Percentiles rank a stretch among this genome's conserved stretches.
Conservation (phyloP, 2,329 filamentous ascomycete species). For the Monosporascus ibericus region DNA sequence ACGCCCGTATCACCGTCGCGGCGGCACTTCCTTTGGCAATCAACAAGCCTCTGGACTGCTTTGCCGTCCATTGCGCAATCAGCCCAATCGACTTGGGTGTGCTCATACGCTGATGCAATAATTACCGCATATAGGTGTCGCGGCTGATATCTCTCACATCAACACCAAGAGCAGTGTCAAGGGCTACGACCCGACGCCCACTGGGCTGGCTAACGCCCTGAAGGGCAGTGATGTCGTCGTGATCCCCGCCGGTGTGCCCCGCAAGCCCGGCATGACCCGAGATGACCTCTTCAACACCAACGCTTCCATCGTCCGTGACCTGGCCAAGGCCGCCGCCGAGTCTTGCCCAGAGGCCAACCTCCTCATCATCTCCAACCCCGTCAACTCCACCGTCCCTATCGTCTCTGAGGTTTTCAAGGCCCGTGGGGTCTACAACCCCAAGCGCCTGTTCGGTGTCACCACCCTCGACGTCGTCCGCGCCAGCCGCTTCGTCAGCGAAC, state of each 20-base stretch:
- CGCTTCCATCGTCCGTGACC: slow-evolving; percentile 96
- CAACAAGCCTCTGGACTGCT: slow-evolving; percentile 13
- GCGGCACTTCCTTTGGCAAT: not conserved
- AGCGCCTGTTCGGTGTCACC: slow-evolving; percentile 98
- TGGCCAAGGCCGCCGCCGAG: slow-evolving; percentile 90
- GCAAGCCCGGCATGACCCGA: slow-evolving; percentile 99
- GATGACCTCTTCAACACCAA: slow-evolving; percentile 99
- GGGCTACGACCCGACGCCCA: slow-evolving; percentile 74
- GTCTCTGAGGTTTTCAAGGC: slow-evolving; percentile 95
- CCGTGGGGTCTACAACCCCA: slow-evolving; percentile 95
- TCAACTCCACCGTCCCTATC: slow-evolving; percentile 99
- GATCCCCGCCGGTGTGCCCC: slow-evolving; percentile 96
- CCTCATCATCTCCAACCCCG: slow-evolving; percentile 97
- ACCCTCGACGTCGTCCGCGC: slow-evolving; percentile 98
- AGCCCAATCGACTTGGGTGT: slow-evolving; percentile 4
- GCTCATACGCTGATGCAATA: slow-evolving; percentile 1
- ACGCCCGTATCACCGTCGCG: not conserved
- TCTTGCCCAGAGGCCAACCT: slow-evolving; percentile 88
- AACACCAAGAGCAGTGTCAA: slow-evolving; percentile 96
- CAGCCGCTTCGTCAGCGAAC: slow-evolving; percentile 92
- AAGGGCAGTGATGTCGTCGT: slow-evolving; percentile 89
- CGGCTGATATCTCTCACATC: slow-evolving; percentile 96
- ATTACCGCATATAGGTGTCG: slow-evolving; percentile 63
- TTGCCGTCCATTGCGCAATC: slow-evolving; percentile 1
- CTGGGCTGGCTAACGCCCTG: slow-evolving; percentile 72